A percentile compares a stretch with the other conserved stretches of the same genome.
Evolutionary conservation across 129 eudicot species (phyloP).

Genomic region (Helianthus annuus): HanXRQr2.0-SUNRISE NC_035434.2:174113741-174114240

Average conservation of each 20-base stretch:
- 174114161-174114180: slow-evolving; percentile 28
- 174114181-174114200: slow-evolving; percentile 19
- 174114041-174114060: slow-evolving; percentile 43
- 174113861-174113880: slow-evolving; percentile 9
- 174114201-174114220: slow-evolving; percentile 17
- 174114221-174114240: slow-evolving; percentile 24
- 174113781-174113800: slow-evolving; percentile 59
- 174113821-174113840: slow-evolving; percentile 21
- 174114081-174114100: slow-evolving; percentile 45
- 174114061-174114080: slow-evolving; percentile 39
- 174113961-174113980: slow-evolving; percentile 11
- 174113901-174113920: background rate
- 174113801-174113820: slow-evolving; percentile 44
- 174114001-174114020: slow-evolving; percentile 24
- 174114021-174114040: slow-evolving; percentile 33
- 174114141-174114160: slow-evolving; percentile 20
- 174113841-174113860: slow-evolving; percentile 23
- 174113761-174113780: slow-evolving; percentile 40
- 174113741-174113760: slow-evolving; percentile 63
- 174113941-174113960: background rate
- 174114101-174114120: slow-evolving; percentile 38
- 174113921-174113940: slow-evolving; percentile 14
- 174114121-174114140: slow-evolving; percentile 12
- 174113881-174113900: background rate
- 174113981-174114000: slow-evolving; percentile 13